phyloP scores from a whole-genome alignment of 768 basidiomycete species.

The Candolleomyces eurysporus region DNA sequence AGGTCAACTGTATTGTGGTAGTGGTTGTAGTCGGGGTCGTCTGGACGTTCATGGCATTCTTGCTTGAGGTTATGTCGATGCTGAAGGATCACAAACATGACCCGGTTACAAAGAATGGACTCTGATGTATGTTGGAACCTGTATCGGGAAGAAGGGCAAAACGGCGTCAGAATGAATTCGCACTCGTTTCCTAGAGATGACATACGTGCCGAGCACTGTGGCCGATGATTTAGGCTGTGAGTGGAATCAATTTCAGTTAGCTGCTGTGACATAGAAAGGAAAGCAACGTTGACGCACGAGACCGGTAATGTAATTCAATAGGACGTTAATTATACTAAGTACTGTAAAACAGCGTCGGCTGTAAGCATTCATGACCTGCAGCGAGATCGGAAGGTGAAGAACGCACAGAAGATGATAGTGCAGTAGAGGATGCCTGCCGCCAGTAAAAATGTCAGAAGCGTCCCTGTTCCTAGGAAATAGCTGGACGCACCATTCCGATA shows the following conservation, averaged over 20 bases:
- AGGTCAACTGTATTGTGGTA: not conserved
- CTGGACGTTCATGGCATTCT: not conserved
- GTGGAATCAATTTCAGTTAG: not conserved
- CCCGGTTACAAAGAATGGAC: constrained; percentile 6
- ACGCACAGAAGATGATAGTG: not conserved
- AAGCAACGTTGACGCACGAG: not conserved
- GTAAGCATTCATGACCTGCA: not conserved
- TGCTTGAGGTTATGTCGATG: not conserved
- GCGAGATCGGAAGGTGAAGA: not conserved
- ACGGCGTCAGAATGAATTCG: not conserved
- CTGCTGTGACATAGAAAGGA: not conserved
- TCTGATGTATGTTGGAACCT: constrained; percentile 5
- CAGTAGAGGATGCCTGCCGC: not conserved
- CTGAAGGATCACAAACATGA: constrained; percentile 10
- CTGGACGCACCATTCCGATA: constrained; percentile 2
- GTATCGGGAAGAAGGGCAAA: not conserved
- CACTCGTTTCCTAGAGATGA: not conserved
- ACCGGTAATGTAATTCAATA: not conserved
- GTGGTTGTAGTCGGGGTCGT: not conserved
- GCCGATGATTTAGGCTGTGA: not conserved
- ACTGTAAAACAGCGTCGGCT: not conserved
- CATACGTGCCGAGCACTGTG: not conserved
- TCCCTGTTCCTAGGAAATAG: no score
- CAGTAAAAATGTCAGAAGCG: not conserved
- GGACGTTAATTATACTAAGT: not conserved